Evolutionary conservation across 2,329 filamentous ascomycete genomes (phyloP), one percentile per base, ranked within the genome.

Genomic region (Colletotrichum cordylinicola): DNA sequence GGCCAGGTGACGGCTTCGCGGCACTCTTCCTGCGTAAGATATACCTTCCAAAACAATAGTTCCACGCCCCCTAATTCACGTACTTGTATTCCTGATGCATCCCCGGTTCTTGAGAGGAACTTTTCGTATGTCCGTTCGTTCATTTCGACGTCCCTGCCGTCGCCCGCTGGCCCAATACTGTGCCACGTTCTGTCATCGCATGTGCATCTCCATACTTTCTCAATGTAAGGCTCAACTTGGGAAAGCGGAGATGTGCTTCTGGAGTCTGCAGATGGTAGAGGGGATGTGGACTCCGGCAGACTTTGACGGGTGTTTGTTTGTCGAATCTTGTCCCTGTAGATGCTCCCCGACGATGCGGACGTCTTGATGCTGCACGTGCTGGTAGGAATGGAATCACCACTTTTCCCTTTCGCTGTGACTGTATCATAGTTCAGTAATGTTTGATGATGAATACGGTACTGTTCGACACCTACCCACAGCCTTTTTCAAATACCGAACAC

Each of bases 201-300:
- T 7, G 18, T 48, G 18, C 39, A 48, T n/a, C 39, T 48, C 39
- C 39, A 48, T 9, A 48, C 39, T 0, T 48, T 48, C 9, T 4
- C 39, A 7, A 48, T 21, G 7, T 48, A 48, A 21, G n/a, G 43
- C n/a, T 48, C 43, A 13, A 48, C 10, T 21, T 7, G 18, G 9
- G 39, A 48, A 6, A n/a, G 39, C 1, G 18, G 18, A 48, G 18
- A 48, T 48, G 18, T 0, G 5, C 18, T n/a, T 48, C 39, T 48
- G 9, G 39, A 48, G 1, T 3, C 9, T 48, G 9, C 39, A 48
- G 39, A 12, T 6, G 18, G 0, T 10, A n/a, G 2, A 21, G 43
- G 1, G 1, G 9, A 0, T 48, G 18, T n/a, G 0, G 43, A 3
- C 0, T 48, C 43, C 18, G 4, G 10, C 9, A 2, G 18, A 48